Percentiles rank a stretch among this genome's conserved stretches.
Conservation (phyloP, 805 yeast genomes). For the Wickerhamia fluorescens region DNA sequence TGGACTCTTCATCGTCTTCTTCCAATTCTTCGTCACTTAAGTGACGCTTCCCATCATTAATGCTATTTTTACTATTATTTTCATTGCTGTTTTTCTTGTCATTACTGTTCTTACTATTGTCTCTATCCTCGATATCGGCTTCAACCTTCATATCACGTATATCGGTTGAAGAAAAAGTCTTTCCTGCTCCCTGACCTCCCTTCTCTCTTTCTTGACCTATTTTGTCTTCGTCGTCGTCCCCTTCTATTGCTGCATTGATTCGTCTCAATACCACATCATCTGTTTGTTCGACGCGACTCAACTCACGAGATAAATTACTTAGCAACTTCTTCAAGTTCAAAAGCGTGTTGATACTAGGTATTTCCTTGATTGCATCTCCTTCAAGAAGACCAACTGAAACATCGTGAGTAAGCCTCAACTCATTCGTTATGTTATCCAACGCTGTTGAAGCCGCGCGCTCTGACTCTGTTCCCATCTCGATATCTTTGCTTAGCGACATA, state of each 20-base stretch:
- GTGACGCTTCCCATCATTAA: no score
- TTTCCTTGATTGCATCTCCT: slow-evolving; percentile 45
- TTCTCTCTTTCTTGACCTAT: slow-evolving; percentile 3
- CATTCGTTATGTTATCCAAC: slow-evolving; percentile 45
- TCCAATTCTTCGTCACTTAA: neutral
- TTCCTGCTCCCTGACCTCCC: no score
- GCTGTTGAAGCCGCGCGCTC: slow-evolving; percentile 30
- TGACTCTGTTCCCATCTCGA: neutral
- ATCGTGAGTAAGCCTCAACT: slow-evolving; percentile 50
- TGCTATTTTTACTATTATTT: no score
- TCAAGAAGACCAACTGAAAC: slow-evolving; percentile 52
- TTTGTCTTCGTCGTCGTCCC: slow-evolving; percentile 6
- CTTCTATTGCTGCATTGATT: slow-evolving; percentile 4
- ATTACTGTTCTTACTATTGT: slow-evolving; percentile 8
- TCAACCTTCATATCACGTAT: slow-evolving; percentile 12
- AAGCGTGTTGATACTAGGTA: slow-evolving; percentile 37
- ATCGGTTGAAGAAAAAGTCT: no score
- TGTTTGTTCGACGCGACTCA: slow-evolving; percentile 24
- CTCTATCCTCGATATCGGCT: slow-evolving; percentile 3
- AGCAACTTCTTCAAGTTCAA: slow-evolving; percentile 40
- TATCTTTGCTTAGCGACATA: neutral
- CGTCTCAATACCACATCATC: slow-evolving; percentile 21
- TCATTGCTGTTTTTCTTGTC: slow-evolving; percentile 2
- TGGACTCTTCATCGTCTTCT: slow-evolving; percentile 6
- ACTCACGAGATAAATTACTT: slow-evolving; percentile 31